These are phyloP conservation scores for Candida tallmaniae DNA, from an alignment of 805 yeast genomes.

Conservation along the genomic window DNA sequence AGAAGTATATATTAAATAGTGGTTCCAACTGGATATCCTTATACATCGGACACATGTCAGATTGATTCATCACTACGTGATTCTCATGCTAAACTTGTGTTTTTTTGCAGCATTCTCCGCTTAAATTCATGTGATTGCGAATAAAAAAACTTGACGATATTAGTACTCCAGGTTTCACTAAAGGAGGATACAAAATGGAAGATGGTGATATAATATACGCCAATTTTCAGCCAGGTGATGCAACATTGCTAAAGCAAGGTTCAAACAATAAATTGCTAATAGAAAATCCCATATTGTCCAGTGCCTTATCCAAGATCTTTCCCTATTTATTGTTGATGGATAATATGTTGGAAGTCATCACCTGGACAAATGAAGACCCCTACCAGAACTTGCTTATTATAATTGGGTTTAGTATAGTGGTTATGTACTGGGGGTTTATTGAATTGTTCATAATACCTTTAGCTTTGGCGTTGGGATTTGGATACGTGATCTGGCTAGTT, in stretches of 20 bases:
- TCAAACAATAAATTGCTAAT: conserved; percentile 29
- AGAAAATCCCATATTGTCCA: conserved; percentile 43
- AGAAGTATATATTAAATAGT: background rate
- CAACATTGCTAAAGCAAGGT: conserved; percentile 23
- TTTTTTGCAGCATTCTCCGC: conserved; percentile 2
- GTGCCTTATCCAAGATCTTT: conserved; percentile 43
- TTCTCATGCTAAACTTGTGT: too few relatives aligned
- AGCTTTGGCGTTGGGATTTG: conserved; percentile 28
- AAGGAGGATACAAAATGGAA: background rate
- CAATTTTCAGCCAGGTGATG: conserved; percentile 35
- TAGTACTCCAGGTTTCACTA: background rate
- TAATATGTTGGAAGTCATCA: conserved; percentile 38
- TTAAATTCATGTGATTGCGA: conserved; percentile 3
- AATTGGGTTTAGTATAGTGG: conserved; percentile 32
- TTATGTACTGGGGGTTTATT: conserved; percentile 41
- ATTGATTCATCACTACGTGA: too few relatives aligned
- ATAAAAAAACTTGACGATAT: background rate
- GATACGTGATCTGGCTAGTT: conserved; percentile 43
- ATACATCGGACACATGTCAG: too few relatives aligned
- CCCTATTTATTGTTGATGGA: conserved; percentile 46
- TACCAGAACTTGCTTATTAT: conserved; percentile 43
- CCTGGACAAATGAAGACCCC: conserved; percentile 54
- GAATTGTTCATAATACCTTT: conserved; percentile 37
- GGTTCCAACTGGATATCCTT: too few relatives aligned
- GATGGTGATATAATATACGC: conserved; percentile 12